These are phyloP conservation scores for Aspergillus aculeatus DNA, from an alignment of 2,329 filamentous ascomycete species.

Conservation along the genomic window DNA sequence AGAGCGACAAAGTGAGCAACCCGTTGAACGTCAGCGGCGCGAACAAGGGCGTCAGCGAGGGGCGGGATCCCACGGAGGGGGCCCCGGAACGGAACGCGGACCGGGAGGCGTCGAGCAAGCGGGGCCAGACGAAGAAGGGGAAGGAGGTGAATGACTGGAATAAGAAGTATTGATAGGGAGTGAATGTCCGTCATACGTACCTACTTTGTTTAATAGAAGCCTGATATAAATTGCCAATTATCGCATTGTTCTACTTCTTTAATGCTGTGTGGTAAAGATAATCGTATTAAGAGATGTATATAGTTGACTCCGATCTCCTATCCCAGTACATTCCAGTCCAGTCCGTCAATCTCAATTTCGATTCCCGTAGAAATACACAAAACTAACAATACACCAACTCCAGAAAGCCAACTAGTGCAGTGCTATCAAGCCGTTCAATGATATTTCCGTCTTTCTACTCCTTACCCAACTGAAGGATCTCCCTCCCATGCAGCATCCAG, in stretches of 20 bases:
- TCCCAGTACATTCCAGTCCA: no score
- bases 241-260: not conserved
- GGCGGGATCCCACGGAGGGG: conserved; percentile 46
- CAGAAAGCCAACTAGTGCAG: no score
- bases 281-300: not conserved
- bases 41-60: conserved; percentile 58
- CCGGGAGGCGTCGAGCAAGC: conserved; percentile 39
- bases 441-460: conserved; percentile 2
- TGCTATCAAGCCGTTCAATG: no score
- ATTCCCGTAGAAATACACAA: not conserved
- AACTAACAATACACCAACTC: no score
- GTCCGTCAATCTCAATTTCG: not conserved
- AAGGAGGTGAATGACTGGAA: conserved; percentile 22
- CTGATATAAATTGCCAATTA: not conserved
- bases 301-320: not conserved
- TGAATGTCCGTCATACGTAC: not conserved
- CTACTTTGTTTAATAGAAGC: not conserved
- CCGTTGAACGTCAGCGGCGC: conserved; percentile 61
- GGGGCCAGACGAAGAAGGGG: conserved; percentile 37
- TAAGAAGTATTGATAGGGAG: conserved; percentile 1
- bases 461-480: conserved; percentile 36
- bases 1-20: conserved; percentile 43
- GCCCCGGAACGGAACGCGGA: conserved; percentile 42
- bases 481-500: conserved; percentile 37
- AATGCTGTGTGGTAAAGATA: not conserved